phyloP scores from a whole-genome alignment of 441 rosid species.

The Theobroma grandiflorum region DNA sequence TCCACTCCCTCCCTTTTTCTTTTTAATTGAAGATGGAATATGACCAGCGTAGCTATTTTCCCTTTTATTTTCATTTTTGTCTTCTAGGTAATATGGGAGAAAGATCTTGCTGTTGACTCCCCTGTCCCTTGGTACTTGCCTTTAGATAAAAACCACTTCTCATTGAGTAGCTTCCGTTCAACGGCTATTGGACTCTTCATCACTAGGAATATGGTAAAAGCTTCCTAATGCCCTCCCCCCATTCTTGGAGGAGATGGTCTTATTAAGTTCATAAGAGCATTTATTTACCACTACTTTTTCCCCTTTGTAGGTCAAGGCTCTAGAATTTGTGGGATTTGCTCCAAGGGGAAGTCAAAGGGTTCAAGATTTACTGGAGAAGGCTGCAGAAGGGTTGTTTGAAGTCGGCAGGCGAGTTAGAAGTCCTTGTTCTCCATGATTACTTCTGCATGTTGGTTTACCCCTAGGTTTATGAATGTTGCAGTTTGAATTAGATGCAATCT shows the following conservation, averaged over 20 bases:
- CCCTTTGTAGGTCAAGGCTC: constrained; percentile 68
- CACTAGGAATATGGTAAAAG: constrained; percentile 83
- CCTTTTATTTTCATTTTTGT: background rate
- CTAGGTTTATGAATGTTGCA: too few species aligned
- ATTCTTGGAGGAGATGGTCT: background rate
- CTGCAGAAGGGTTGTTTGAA: constrained; percentile 86
- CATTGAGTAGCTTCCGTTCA: constrained; percentile 81
- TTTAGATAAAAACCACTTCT: constrained; percentile 78
- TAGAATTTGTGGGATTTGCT: constrained; percentile 83
- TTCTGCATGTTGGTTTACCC: background rate
- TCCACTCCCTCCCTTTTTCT: background rate
- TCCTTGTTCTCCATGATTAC: background rate
- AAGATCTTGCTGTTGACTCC: constrained; percentile 76
- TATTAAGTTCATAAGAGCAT: background rate
- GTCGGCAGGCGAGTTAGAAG: constrained; percentile 79
- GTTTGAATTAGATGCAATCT: too few species aligned
- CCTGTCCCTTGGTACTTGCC: constrained; percentile 94
- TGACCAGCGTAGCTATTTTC: background rate
- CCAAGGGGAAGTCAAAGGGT: constrained; percentile 96
- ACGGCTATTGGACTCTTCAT: constrained; percentile 82
- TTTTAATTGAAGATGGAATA: background rate
- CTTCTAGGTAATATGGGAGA: constrained; percentile 81
- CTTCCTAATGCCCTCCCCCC: background rate
- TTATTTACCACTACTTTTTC: background rate
- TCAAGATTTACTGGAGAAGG: constrained; percentile 82